phyloP scores from a whole-genome alignment of 164 flowering plant genomes.

The Tetracentron sinense region DNA sequence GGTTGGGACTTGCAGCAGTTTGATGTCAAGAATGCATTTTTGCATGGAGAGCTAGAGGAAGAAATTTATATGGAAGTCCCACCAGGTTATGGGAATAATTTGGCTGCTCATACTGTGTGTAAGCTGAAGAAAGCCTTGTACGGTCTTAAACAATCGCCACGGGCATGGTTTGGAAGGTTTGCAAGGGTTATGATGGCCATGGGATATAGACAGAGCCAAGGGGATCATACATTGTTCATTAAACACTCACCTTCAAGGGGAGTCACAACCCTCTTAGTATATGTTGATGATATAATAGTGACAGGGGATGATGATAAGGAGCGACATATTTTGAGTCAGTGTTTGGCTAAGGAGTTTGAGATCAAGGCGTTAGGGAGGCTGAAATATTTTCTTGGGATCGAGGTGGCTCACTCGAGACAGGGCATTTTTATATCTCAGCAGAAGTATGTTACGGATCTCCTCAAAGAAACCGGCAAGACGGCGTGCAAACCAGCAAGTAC shows the following conservation, averaged over 20 bases:
- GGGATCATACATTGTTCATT: background rate
- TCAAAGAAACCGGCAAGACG: conserved; percentile 8
- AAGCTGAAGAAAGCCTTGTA: too few species aligned
- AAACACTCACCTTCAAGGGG: background rate
- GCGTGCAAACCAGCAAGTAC: conserved; percentile 6
- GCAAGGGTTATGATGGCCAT: background rate
- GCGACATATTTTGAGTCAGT: background rate
- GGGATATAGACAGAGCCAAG: background rate
- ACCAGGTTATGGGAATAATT: background rate
- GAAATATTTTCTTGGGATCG: conserved; percentile 8
- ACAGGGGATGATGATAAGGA: conserved; percentile 6
- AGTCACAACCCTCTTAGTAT: background rate
- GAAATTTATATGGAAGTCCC: background rate
- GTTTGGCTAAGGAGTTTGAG: conserved; percentile 12
- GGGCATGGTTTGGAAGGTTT: background rate
- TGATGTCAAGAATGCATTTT: background rate
- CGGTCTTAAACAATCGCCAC: too few species aligned
- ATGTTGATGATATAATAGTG: conserved; percentile 6
- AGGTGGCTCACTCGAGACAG: conserved; percentile 7
- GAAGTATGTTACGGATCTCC: conserved; percentile 8
- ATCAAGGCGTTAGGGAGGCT: conserved; percentile 11
- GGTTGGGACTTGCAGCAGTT: background rate
- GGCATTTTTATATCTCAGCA: conserved; percentile 16
- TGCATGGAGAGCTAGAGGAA: background rate
- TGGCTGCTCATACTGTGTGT: background rate